Percentiles rank a stretch among this genome's conserved stretches.
Conservation (phyloP, 192 early-diverging fungal genomes). For the Coemansia sp. region DNA sequence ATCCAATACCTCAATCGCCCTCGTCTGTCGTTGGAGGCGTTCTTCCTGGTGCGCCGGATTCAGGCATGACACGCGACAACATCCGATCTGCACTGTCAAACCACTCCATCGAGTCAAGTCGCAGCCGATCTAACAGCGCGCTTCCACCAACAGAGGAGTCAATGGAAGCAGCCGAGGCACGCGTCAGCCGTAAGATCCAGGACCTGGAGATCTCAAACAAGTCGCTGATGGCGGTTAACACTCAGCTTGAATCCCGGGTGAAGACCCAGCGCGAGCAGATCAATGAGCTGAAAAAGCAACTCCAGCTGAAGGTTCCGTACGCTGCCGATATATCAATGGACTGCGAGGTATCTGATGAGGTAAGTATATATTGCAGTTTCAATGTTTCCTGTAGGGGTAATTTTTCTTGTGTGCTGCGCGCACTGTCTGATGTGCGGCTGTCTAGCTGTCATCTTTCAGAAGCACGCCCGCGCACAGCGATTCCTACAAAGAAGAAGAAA, state of each 20-base stretch:
- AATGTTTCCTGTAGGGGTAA: too few relatives aligned
- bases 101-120: constrained; percentile 32
- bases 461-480: too few relatives aligned
- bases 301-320: constrained; percentile 29
- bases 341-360: constrained; percentile 45
- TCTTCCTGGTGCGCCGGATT: constrained; percentile 8
- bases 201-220: constrained; percentile 55
- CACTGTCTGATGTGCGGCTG: too few relatives aligned
- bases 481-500: too few relatives aligned
- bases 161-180: constrained; percentile 53
- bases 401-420: too few relatives aligned
- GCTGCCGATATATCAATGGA: constrained; percentile 25
- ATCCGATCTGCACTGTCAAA: constrained; percentile 45
- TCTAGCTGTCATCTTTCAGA: too few relatives aligned
- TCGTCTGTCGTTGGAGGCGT: constrained; percentile 36
- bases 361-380: constrained; percentile 26
- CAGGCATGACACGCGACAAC: constrained; percentile 15
- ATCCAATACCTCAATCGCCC: constrained; percentile 53
- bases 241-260: constrained; percentile 49
- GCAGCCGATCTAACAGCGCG: constrained; percentile 46
- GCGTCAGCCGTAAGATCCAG: constrained; percentile 53
- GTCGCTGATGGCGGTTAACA: constrained; percentile 51
- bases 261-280: constrained; percentile 49
- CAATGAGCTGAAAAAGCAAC: constrained; percentile 45
- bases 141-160: constrained; percentile 36